phyloP scores from a whole-genome alignment of 495 filamentous ascomycete species.

The Penicillium crystallinum region DNA sequence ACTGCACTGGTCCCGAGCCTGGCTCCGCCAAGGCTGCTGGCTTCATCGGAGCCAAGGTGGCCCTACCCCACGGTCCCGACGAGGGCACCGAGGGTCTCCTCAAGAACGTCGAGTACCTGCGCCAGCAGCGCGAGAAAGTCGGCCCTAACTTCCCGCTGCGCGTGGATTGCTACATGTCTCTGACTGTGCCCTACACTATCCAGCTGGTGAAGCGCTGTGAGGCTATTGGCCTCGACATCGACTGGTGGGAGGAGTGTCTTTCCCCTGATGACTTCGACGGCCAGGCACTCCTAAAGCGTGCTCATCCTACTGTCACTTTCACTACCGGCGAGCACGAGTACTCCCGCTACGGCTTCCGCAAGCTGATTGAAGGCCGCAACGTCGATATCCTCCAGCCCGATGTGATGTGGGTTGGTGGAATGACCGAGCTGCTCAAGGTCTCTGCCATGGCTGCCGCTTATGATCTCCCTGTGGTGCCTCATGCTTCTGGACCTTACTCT shows the following conservation, averaged over 20 bases:
- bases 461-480: constrained; percentile 90
- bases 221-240: constrained; percentile 74
- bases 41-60: constrained; percentile 84
- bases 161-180: constrained; percentile 95
- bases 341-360: constrained; percentile 87
- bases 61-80: constrained; percentile 81
- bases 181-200: constrained; percentile 88
- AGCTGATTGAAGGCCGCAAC: constrained; percentile 85
- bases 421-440: constrained; percentile 88
- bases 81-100: constrained; percentile 73
- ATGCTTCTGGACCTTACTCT: constrained; percentile 86
- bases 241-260: constrained; percentile 96
- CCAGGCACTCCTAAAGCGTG: constrained; percentile 79
- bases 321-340: constrained; percentile 95
- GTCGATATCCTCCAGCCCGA: constrained; percentile 91
- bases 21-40: constrained; percentile 72
- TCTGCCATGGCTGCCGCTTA: constrained; percentile 85
- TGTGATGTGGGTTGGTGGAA: constrained; percentile 92
- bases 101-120: constrained; percentile 85
- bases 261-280: constrained; percentile 87
- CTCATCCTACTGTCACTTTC: constrained; percentile 86
- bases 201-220: constrained; percentile 78
- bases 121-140: constrained; percentile 75
- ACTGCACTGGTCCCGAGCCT: constrained; percentile 88
- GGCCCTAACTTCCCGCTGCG: constrained; percentile 88